Evolutionary conservation across 2,329 filamentous ascomycete genomes (phyloP).

Genomic region (Dothideomycetes sp.): DNA sequence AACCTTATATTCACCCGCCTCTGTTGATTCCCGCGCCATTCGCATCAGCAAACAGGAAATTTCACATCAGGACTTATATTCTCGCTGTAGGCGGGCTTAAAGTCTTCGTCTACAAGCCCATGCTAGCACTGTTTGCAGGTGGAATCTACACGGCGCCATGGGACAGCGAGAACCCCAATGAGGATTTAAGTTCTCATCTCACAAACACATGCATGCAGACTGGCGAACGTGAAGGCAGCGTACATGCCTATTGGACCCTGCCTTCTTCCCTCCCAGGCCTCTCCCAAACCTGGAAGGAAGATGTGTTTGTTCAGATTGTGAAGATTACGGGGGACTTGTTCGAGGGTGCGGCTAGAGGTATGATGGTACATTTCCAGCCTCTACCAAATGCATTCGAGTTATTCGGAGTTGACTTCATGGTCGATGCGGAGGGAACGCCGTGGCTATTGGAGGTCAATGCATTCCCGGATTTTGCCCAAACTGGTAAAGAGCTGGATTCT

Average conservation of each 20-base stretch:
- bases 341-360: constrained; percentile 72
- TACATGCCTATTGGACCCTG: constrained; percentile 67
- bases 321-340: constrained; percentile 67
- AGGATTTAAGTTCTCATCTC: constrained; percentile 65
- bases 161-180: constrained; percentile 27
- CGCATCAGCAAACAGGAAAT: constrained; percentile 59
- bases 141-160: constrained; percentile 61
- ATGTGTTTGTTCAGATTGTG: constrained; percentile 68
- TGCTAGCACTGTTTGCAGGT: constrained; percentile 88
- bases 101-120: constrained; percentile 78
- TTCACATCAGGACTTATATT: constrained; percentile 90
- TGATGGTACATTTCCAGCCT: constrained; percentile 87
- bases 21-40: constrained; percentile 52
- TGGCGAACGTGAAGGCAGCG: constrained; percentile 51
- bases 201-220: constrained; percentile 91
- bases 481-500: constrained; percentile 61
- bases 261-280: constrained; percentile 27
- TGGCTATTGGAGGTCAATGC: constrained; percentile 91
- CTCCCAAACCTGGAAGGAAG: constrained; percentile 40
- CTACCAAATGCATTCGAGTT: constrained; percentile 83
- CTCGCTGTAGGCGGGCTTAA: constrained; percentile 68
- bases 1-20: constrained; percentile 87
- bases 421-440: constrained; percentile 54
- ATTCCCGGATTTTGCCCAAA: constrained; percentile 93
- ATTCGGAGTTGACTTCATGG: constrained; percentile 83